phyloP scores from a whole-genome alignment of 2,329 filamentous ascomycete species.

The Cercospora sp. region DNA sequence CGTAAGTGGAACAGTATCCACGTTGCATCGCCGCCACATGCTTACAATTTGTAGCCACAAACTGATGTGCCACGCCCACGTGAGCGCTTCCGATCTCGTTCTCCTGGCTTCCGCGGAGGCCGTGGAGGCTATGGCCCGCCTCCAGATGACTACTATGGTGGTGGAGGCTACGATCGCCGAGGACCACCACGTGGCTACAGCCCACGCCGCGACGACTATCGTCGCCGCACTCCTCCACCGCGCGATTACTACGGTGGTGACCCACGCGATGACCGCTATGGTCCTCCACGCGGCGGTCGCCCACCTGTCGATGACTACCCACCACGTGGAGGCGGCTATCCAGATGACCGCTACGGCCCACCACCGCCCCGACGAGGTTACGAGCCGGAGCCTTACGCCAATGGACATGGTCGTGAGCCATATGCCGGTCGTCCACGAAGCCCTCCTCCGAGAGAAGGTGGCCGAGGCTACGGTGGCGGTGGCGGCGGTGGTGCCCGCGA shows the following conservation, averaged over 20 bases:
- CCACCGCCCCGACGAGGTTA: slow-evolving; percentile 46
- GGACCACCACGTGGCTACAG: slow-evolving; percentile 80
- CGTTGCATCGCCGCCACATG: slow-evolving; percentile 7
- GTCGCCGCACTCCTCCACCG: slow-evolving; percentile 77
- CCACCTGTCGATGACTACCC: slow-evolving; percentile 76
- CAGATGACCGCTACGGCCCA: slow-evolving; percentile 71
- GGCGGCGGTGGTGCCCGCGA: slow-evolving; percentile 5
- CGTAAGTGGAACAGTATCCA: slow-evolving; percentile 54
- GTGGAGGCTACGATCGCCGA: slow-evolving; percentile 68
- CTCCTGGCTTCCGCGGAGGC: slow-evolving; percentile 61
- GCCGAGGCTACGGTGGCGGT: slow-evolving; percentile 33
- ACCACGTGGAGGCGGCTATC: slow-evolving; percentile 58
- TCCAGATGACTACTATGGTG: slow-evolving; percentile 64
- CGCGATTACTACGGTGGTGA: slow-evolving; percentile 74
- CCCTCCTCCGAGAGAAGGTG: slow-evolving; percentile 47
- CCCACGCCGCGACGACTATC: slow-evolving; percentile 80
- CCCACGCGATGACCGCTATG: slow-evolving; percentile 66
- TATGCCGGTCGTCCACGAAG: slow-evolving; percentile 52
- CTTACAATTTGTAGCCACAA: slow-evolving; percentile 61
- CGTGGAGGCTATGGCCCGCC: slow-evolving; percentile 56
- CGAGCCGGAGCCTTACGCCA: slow-evolving; percentile 61
- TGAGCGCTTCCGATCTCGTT: slow-evolving; percentile 75
- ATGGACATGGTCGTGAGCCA: slow-evolving; percentile 55
- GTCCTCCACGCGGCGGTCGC: slow-evolving; percentile 65
- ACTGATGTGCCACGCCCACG: slow-evolving; percentile 63